Base-by-base conservation (phyloP, 768 basidiomycete genomes). In the Collybia sp. region DNA sequence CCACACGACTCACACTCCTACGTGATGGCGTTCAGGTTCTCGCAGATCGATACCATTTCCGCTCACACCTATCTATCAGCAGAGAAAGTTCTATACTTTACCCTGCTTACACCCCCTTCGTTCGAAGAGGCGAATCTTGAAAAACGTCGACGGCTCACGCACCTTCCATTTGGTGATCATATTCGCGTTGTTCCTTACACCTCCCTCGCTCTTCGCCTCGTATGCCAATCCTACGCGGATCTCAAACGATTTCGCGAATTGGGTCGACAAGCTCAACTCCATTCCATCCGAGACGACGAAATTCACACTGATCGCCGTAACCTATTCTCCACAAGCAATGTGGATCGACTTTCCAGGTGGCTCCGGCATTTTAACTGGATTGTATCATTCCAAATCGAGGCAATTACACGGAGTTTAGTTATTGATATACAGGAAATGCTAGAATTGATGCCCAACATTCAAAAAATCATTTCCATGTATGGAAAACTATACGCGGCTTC, bases 321-420 rank as follows among this genome's bases (percentile, higher is more conserved):
- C 1, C 65, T 81, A 12, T 85, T 81, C 52, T 72, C 77, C 8
- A 25, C 49, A 8, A 20, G 18, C 6, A 60, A 60, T 2, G 54
- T 77, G 38, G 47, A 55, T 1, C 40, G 53, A 32, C 64, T 74
- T 30, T 48, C 61, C 10, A 16, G 12, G 2, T 71, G 69, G 62
- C 55, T 77, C 20, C 49, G 40, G 16, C 32, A 31, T 12, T 55
- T 80, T 12, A 58, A 69, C 8, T 83, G 76, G 77, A 50, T 52
- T 35, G 67, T 85, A n/a, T 73, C 80, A 0, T 85, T 82, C 51
- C 83, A 86, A 54, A 60, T 84, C 30, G 76, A 81, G 47, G 65
- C 71, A 0, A 54, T 76, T 12, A 42, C 71, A 15, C 63, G 63
- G 18, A 66, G 64, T 35, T 54, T 69, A 37, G 43, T 64, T 12